phyloP scores from a whole-genome alignment of 768 basidiomycete species.

The Paxillus involutus region DNA sequence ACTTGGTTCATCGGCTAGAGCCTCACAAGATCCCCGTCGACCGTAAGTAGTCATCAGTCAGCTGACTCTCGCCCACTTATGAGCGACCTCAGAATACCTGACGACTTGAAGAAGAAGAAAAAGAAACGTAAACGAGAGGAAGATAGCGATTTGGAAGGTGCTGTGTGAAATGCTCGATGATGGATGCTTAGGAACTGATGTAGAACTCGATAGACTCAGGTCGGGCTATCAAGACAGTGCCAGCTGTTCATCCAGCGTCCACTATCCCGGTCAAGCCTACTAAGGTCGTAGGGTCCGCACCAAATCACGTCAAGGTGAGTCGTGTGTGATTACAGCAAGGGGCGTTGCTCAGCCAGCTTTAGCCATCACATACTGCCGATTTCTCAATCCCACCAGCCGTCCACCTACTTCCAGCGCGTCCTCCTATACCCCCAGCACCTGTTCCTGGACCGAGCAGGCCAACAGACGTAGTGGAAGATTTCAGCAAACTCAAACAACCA shows the following conservation, averaged over 20 bases:
- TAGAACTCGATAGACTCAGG: conserved; percentile 41
- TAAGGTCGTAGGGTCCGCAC: conserved; percentile 48
- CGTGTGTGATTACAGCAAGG: not conserved
- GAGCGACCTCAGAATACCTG: conserved; percentile 27
- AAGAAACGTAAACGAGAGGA: conserved; percentile 84
- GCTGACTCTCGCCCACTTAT: conserved; percentile 16
- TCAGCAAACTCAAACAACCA: conserved; percentile 79
- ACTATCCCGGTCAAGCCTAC: conserved; percentile 50
- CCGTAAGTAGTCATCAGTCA: conserved; percentile 39
- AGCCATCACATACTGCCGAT: conserved; percentile 50
- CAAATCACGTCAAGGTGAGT: conserved; percentile 53
- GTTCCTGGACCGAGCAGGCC: conserved; percentile 83
- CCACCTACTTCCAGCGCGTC: conserved; percentile 58
- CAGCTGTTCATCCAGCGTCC: conserved; percentile 42
- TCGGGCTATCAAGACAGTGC: conserved; percentile 59
- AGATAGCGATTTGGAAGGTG: conserved; percentile 69
- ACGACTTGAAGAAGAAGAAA: conserved; percentile 75
- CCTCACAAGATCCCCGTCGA: conserved; percentile 63
- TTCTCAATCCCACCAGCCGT: conserved; percentile 54
- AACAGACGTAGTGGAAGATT: conserved; percentile 84
- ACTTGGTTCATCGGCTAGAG: conserved; percentile 48
- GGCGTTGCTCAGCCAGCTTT: conserved; percentile 12
- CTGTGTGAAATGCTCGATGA: conserved; percentile 30
- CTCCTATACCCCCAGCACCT: conserved; percentile 61
- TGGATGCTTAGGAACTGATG: conserved; percentile 5